Percentiles rank a stretch among this genome's conserved stretches.
Conservation (phyloP, 495 filamentous ascomycete genomes). For the Hypoxylon crocopeplum region DNA sequence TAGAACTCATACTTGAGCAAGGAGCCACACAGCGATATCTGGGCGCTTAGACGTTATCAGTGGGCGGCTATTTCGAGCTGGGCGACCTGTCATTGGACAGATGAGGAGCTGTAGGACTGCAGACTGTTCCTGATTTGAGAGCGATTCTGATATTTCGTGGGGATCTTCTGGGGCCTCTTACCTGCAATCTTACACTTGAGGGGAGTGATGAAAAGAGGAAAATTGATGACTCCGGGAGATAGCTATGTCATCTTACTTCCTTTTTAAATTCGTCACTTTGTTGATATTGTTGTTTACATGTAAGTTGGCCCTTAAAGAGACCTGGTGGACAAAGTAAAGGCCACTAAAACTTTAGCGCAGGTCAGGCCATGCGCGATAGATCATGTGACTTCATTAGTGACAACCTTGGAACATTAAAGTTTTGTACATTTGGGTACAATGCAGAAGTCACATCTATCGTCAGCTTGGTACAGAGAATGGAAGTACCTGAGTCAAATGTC, state of each 20-base stretch:
- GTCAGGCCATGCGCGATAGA: neutral
- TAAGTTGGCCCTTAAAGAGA: neutral
- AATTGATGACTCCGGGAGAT: neutral
- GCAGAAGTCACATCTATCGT: no score
- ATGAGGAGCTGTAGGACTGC: neutral
- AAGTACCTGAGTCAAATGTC: no score
- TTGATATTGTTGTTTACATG: neutral
- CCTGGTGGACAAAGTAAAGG: neutral
- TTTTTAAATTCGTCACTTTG: constrained; percentile 6
- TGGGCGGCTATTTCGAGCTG: constrained; percentile 38
- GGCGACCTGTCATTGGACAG: constrained; percentile 23
- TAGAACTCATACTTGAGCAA: constrained; percentile 28
- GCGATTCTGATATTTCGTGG: neutral
- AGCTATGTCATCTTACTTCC: neutral
- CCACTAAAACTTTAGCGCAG: neutral
- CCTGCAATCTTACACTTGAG: constrained; percentile 12
- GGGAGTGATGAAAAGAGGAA: neutral
- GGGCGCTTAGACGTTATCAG: constrained; percentile 35
- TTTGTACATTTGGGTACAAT: no score
- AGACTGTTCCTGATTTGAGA: constrained; percentile 21
- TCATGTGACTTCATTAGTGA: neutral
- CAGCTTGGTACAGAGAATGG: neutral
- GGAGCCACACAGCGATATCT: constrained; percentile 19
- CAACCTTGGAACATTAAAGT: no score
- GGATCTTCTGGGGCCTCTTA: constrained; percentile 17